Percentiles rank a stretch among this genome's conserved stretches.
These are phyloP conservation scores for Agarophyton chilense DNA, from an alignment of 23 red algal species.

Conservation along the genomic window DNA sequence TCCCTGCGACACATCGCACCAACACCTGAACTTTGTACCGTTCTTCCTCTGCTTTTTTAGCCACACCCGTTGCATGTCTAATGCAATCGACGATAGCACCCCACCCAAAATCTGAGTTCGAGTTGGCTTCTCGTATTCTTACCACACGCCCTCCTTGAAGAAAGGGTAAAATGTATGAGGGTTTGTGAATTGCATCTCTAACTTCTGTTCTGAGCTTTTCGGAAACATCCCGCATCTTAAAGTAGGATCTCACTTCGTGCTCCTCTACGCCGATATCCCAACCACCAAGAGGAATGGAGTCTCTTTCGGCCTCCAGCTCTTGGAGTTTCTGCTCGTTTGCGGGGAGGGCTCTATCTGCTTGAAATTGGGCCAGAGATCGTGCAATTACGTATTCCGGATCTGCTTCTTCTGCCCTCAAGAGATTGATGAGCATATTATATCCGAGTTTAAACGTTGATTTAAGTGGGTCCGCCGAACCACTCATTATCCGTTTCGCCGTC, in stretches of 20 bases:
- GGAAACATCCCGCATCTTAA: slow-evolving; percentile 53
- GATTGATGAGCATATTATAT: slow-evolving; percentile 97
- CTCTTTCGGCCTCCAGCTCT: slow-evolving; percentile 65
- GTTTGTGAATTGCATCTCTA: slow-evolving; percentile 67
- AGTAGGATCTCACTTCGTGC: slow-evolving; percentile 64
- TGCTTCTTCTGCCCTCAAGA: slow-evolving; percentile 88
- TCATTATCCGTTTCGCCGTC: slow-evolving; percentile 72
- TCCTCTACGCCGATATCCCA: slow-evolving; percentile 60
- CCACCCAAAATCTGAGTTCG: slow-evolving; percentile 80
- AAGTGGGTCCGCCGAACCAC: slow-evolving; percentile 79
- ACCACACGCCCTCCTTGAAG: slow-evolving; percentile 77
- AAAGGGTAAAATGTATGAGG: slow-evolving; percentile 62
- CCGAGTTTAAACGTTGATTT: slow-evolving; percentile 86
- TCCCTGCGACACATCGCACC: slow-evolving; percentile 47
- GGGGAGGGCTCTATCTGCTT: slow-evolving; percentile 73
- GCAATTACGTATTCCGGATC: slow-evolving; percentile 93
- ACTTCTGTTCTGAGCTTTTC: slow-evolving; percentile 75
- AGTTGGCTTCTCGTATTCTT: slow-evolving; percentile 26
- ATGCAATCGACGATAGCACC: slow-evolving; percentile 73
- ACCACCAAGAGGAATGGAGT: slow-evolving; percentile 52
- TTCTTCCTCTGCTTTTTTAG: slow-evolving; percentile 61
- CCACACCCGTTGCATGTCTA: slow-evolving; percentile 18
- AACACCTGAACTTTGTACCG: slow-evolving; percentile 62
- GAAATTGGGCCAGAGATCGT: slow-evolving; percentile 91
- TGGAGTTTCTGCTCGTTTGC: slow-evolving; percentile 46